Evolutionary conservation across 306 rosid genomes (phyloP), one percentile per base, ranked within the genome.

Genomic region (Cucumis melo): DNA sequence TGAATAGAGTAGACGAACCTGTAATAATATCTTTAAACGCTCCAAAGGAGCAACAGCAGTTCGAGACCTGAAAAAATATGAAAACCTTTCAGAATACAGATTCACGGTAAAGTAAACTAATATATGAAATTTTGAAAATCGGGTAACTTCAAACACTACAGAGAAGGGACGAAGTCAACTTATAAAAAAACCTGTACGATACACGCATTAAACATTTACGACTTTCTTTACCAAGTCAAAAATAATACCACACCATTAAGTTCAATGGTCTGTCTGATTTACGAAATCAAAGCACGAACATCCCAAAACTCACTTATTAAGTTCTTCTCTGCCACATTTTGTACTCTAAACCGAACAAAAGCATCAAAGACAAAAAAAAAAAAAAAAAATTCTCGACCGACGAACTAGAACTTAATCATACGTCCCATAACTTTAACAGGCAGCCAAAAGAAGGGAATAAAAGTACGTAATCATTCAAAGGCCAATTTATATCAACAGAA

Each of bases 1-100:
- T 54, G 65, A 23, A 62, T 17, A 58, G 21, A 65, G 15, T 3
- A 56, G 60, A 44, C 24, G 34, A 81, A 95, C 99, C 99, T 95
- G 99, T 19, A 95, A 87, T 85, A 95, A 89, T 81, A 95, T 95
- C 85, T 95, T 95, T 90, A 95, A 73, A 56, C 99, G 89, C 80
- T 95, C 99, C 79, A 95, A 83, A 13, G 99, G 99, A 78, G 99
- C 99, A 83, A 95, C 99, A 23, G 98, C 99, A 1, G 99, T 95
- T 51, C 99, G 95, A 71, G 99, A 95, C 83, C 99, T 95, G 92
- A 82, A 24, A 12, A 41, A 65, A 32, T 81, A 70, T 21, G 67
- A 80, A 61, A 66, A 16, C 19, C 44, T 55, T 65, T 61, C 39
- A 62, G 66, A 44, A 80, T 59, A 44, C 10, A 15, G 20, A 16